Evolutionary conservation across 805 yeast species (phyloP), one percentile per base, ranked within the genome.

Genomic region (Zygoascus biomembranicola): DNA sequence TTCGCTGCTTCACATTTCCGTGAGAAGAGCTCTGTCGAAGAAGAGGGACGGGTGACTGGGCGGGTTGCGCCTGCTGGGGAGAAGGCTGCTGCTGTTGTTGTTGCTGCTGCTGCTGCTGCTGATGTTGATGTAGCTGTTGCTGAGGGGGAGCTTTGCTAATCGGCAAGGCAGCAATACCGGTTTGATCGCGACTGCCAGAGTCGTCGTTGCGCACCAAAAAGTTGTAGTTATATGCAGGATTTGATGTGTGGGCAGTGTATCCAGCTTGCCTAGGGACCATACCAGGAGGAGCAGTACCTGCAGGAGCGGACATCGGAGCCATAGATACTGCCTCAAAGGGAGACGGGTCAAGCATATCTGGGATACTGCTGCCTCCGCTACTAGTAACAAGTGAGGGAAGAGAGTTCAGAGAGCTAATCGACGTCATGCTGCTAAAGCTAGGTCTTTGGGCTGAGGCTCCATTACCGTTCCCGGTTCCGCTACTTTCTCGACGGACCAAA

Each of bases 401-500:
- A 6, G 39, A 50, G 49, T 42, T 26, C 32, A 26, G 39, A 4
- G 39, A 35, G 39, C 39, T 35, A 8, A 35, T 35, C 4, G 39
- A 35, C 3, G 39, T 35, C 39, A 35, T 35, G 39, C 39, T 35
- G 16, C 39, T 35, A 35, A 35, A 35, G 39, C 39, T 35, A 11
- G 52, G 35, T 42, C 52, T 11, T 13, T 35, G 39, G 39, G 39
- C 39, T 5, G 39, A 13, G 16, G 39, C 20, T 18, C 46, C n/a
- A 51, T 35, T 52, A n/a, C 35, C 42, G 28, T 10, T 32, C 5
- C 49, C 35, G 46, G 49, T 26, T 28, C 50, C 51, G 31, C 45
- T 55, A 28, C 63, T 58, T 47, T 62, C 66, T 13, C 69, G 61
- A 9, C 70, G 63, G 35, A 66, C 63, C 18, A 66, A 57, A 31